phyloP scores from a whole-genome alignment of 2,329 filamentous ascomycete genomes.

The Thelonectria olida region DNA sequence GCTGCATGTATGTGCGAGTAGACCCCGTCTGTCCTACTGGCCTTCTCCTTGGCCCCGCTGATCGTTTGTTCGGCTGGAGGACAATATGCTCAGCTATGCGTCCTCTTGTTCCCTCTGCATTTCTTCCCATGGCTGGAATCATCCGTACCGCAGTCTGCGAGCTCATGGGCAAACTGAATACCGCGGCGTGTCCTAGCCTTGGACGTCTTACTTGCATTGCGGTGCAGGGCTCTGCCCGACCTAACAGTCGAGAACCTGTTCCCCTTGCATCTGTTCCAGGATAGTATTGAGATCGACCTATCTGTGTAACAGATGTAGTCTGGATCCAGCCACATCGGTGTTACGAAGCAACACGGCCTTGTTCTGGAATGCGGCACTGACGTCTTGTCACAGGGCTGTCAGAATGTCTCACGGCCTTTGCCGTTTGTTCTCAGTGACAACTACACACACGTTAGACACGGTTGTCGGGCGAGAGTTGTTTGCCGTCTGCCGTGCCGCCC shows the following conservation, averaged over 20 bases:
- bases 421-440: not conserved
- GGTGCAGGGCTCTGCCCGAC: not conserved
- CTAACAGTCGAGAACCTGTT: not conserved
- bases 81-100: no score
- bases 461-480: not conserved
- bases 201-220: not conserved
- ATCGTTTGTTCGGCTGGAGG: not conserved
- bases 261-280: not conserved
- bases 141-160: no score
- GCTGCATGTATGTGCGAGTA: not conserved
- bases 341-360: not conserved
- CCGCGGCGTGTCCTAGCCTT: not conserved
- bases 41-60: not conserved
- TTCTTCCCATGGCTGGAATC: not conserved
- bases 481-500: not conserved
- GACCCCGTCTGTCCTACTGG: not conserved
- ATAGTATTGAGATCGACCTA: not conserved
- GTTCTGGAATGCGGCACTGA: not conserved
- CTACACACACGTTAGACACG: not conserved
- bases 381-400: not conserved
- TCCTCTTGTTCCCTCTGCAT: no score
- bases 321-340: not conserved
- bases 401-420: not conserved
- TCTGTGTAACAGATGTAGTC: not conserved
- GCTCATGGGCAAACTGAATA: not conserved